Evolutionary conservation across 116 monocot genomes (phyloP).

Genomic region (Zostera marina): DNA sequence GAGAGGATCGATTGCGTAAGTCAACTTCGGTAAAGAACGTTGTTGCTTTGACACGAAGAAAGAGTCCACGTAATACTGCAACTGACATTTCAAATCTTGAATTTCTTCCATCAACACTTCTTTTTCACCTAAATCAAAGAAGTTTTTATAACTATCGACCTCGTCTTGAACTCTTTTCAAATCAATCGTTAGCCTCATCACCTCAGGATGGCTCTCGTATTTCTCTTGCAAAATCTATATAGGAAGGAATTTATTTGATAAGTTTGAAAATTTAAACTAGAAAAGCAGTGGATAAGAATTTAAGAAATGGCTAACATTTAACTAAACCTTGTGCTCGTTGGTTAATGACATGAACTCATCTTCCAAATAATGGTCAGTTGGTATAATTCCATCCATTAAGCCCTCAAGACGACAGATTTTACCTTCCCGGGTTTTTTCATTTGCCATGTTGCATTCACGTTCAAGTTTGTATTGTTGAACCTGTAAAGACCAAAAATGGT

Average conservation of each 20-base stretch:
- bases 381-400: conserved; percentile 86
- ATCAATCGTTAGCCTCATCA: conserved; percentile 52
- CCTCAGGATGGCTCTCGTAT: conserved; percentile 84
- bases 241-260: not conserved
- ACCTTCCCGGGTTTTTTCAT: conserved; percentile 68
- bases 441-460: conserved; percentile 74
- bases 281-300: not conserved
- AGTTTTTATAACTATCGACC: conserved; percentile 55
- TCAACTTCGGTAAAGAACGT: conserved; percentile 28
- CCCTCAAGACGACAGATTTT: conserved; percentile 86
- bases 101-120: conserved; percentile 89
- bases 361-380: conserved; percentile 72
- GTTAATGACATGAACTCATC: conserved; percentile 58
- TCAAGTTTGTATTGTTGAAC: conserved; percentile 96
- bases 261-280: not conserved
- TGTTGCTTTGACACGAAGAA: conserved; percentile 15
- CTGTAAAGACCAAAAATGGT: conserved; percentile 17
- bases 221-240: conserved; percentile 62
- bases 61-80: conserved; percentile 58
- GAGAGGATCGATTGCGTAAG: conserved; percentile 10
- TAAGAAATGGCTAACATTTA: not conserved
- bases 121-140: conserved; percentile 74
- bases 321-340: conserved; percentile 71
- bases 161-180: conserved; percentile 66
- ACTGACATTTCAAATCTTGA: conserved; percentile 67